phyloP scores from a whole-genome alignment of 176 grass and related monocot species.

The Oryza nivara region DNA sequence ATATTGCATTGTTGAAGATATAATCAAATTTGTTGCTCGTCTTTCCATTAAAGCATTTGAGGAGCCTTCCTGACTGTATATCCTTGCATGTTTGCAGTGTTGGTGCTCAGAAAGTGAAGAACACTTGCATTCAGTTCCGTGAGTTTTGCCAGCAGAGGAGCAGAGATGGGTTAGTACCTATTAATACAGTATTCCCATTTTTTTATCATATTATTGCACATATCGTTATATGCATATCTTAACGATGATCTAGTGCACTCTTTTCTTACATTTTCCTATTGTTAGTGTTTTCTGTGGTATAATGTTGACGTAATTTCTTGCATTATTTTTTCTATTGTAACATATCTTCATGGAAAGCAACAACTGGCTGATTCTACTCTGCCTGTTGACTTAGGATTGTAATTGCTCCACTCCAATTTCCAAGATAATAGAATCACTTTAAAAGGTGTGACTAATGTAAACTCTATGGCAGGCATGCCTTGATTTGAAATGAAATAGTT shows the following conservation, averaged over 20 bases:
- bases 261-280: background rate
- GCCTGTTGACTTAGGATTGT: background rate
- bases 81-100: constrained; percentile 54
- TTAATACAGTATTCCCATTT: constrained; percentile 14
- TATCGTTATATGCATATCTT: background rate
- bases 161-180: constrained; percentile 56
- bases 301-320: background rate
- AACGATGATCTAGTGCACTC: background rate
- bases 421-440: background rate
- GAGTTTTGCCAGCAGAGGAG: constrained; percentile 50
- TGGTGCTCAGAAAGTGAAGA: constrained; percentile 63
- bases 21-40: background rate
- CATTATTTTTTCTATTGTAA: background rate
- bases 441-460: background rate
- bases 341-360: background rate
- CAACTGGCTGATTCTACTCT: background rate
- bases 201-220: constrained; percentile 12
- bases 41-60: background rate
- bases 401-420: background rate
- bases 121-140: constrained; percentile 53
- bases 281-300: background rate
- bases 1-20: background rate
- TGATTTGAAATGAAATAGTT: background rate
- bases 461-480: background rate
- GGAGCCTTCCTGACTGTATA: constrained; percentile 16